phyloP scores from a whole-genome alignment of 2,329 filamentous ascomycete species.

The Paramyrothecium sp. region DNA sequence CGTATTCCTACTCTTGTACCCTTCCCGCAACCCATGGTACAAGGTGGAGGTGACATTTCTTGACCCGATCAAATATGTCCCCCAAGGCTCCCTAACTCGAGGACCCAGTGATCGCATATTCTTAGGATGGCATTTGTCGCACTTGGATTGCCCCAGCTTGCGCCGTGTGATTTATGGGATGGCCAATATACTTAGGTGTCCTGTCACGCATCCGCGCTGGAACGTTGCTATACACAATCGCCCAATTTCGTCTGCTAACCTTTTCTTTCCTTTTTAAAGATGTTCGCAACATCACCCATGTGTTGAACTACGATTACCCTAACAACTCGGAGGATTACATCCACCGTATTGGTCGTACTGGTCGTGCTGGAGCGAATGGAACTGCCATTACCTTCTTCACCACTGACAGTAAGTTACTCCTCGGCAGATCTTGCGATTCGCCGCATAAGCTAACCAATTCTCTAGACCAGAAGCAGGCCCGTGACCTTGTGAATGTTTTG shows the following conservation, averaged over 20 bases:
- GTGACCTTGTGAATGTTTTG: conserved; percentile 90
- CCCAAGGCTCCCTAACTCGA: conserved; percentile 57
- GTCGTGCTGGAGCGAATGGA: conserved; percentile 89
- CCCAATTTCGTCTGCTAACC: conserved; percentile 71
- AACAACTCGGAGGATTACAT: conserved; percentile 99
- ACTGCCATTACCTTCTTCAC: conserved; percentile 99
- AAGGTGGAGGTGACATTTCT: conserved; percentile 78
- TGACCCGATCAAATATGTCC: conserved; percentile 71
- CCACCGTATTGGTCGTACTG: conserved; percentile 93
- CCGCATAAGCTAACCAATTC: conserved; percentile 31
- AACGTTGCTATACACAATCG: conserved; percentile 56
- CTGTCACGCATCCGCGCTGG: conserved; percentile 51
- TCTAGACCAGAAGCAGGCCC: conserved; percentile 86
- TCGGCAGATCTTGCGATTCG: not conserved
- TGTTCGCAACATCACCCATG: conserved; percentile 99
- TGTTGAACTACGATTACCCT: conserved; percentile 99
- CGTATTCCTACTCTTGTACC: conserved; percentile 75
- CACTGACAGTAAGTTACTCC: conserved; percentile 85
- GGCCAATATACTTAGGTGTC: conserved; percentile 50
- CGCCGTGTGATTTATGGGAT: conserved; percentile 52
- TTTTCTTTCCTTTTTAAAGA: conserved; percentile 66
- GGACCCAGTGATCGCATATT: conserved; percentile 55
- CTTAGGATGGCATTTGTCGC: conserved; percentile 50
- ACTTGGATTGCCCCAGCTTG: conserved; percentile 59
- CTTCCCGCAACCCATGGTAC: conserved; percentile 58